Conservation (phyloP, 106 monocot genomes). For the Dactylorhiza incarnata region DNA sequence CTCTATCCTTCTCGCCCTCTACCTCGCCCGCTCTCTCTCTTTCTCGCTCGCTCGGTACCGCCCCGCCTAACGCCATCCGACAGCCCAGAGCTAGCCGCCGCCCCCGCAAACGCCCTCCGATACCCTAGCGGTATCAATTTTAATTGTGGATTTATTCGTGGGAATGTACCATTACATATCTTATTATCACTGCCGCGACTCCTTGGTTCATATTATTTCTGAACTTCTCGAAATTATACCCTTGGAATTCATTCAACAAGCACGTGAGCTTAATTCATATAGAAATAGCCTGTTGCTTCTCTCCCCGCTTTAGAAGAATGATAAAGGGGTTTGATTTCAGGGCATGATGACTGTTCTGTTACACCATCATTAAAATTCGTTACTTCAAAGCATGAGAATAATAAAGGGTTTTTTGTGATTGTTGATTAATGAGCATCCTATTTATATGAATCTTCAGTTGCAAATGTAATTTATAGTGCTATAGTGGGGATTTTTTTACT, state of each 20-base stretch:
- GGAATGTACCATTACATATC: neutral
- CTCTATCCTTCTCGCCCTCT: too few species aligned
- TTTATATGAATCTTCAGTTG: too few species aligned
- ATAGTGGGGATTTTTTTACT: too few species aligned
- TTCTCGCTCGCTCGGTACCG: too few species aligned
- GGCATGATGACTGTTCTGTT: slow-evolving; percentile 50
- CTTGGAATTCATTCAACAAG: neutral
- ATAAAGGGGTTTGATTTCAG: slow-evolving; percentile 20
- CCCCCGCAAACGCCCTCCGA: too few species aligned
- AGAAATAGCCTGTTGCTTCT: neutral
- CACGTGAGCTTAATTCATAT: neutral
- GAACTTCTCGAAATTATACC: neutral
- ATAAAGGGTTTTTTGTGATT: too few species aligned
- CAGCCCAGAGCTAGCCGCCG: too few species aligned
- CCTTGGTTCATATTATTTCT: neutral
- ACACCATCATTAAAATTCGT: slow-evolving; percentile 22
- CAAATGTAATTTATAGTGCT: too few species aligned
- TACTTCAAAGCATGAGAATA: slow-evolving; percentile 23
- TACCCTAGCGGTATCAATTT: too few species aligned
- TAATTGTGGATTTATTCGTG: neutral
- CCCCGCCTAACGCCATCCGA: too few species aligned
- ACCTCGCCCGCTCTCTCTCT: too few species aligned
- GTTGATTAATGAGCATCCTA: too few species aligned
- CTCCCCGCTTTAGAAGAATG: neutral
- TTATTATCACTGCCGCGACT: neutral